Base-by-base conservation (phyloP, 2,329 filamentous ascomycete genomes). In the Aspergillus versicolor region DNA sequence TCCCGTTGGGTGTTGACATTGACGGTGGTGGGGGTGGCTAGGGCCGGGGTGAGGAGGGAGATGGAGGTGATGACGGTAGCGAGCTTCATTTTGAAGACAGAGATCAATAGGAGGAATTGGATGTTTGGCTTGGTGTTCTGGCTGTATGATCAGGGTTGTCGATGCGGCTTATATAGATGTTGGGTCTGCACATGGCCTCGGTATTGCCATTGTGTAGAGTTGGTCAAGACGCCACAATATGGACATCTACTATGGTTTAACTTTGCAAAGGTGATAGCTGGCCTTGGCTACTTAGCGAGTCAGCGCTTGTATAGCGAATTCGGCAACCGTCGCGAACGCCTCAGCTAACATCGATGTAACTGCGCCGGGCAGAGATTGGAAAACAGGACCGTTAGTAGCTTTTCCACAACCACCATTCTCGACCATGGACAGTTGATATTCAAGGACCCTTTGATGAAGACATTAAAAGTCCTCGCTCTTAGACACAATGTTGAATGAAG, bases 1-100 rank as follows among this genome's bases (percentile, higher is more conserved):
- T 62, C 60, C 34, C 58, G 56, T 21, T 42, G 21, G 8, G 1
- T 5, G 32, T 34, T 8, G 45, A 17, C 9, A 12, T 15, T 17
- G 43, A 27, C 27, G 17, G 54, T 46, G n/a, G 58, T 46, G n/a
- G 58, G 60, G 19, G 52, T 48, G 45, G 58, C 58, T n/a, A 62
- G 50, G 37, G 43, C 22, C 17, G 56, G 57, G 47, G 49, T 13
- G 27, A 52, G 30, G 30, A 52, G 41, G 50, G 41, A 7, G 12
- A 52, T n/a, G 21, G 47, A 15, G 38, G 56, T 17, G 27, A 56
- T 1, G 24, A 50, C 21, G 27, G 19, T 12, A 37, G 52, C 52
- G 56, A 58, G 24, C 47, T 58, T 58, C 56, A 58, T 58, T 48
- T n/a, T 58, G 56, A 21, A 21, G 21, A 21, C 4, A 21, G 21